Conservation (phyloP, 495 filamentous ascomycete species). For the Aspergillus kassunensis region DNA sequence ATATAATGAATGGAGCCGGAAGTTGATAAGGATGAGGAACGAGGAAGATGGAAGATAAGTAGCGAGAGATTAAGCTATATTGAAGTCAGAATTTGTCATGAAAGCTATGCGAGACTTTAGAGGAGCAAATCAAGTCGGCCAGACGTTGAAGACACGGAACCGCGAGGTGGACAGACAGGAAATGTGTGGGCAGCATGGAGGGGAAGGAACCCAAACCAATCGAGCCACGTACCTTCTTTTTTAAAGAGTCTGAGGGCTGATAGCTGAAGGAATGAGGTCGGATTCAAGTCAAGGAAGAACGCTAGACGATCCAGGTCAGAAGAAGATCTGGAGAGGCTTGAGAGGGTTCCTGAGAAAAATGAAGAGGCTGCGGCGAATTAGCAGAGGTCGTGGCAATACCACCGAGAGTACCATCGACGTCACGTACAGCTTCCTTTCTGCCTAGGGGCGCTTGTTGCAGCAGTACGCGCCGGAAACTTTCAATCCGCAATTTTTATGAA, state of each 20-base stretch:
- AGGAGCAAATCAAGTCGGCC: neutral
- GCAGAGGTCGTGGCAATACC: conserved; percentile 20
- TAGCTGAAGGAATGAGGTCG: conserved; percentile 16
- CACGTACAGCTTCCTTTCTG: neutral
- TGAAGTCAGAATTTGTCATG: neutral
- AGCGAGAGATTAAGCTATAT: conserved; percentile 3
- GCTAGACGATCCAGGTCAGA: conserved; percentile 27
- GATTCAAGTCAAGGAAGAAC: conserved; percentile 17
- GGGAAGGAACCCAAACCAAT: neutral
- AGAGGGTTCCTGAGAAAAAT: conserved; percentile 23
- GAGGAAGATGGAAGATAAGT: conserved; percentile 3
- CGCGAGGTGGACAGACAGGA: neutral
- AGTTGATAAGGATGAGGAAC: conserved; percentile 1
- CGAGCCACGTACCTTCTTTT: conserved; percentile 9
- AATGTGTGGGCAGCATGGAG: neutral
- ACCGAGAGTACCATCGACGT: neutral
- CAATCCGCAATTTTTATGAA: neutral
- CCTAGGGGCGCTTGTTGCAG: neutral
- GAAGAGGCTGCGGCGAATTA: conserved; percentile 25
- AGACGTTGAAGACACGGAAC: neutral
- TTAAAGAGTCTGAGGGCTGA: conserved; percentile 5
- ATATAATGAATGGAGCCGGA: conserved; percentile 7
- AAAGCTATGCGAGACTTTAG: neutral
- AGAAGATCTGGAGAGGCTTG: conserved; percentile 22
- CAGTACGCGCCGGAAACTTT: neutral